A percentile compares a stretch with the other conserved stretches of the same genome.
Conservation (phyloP, 129 eudicot genomes). For the Flaveria linearis region DNA sequence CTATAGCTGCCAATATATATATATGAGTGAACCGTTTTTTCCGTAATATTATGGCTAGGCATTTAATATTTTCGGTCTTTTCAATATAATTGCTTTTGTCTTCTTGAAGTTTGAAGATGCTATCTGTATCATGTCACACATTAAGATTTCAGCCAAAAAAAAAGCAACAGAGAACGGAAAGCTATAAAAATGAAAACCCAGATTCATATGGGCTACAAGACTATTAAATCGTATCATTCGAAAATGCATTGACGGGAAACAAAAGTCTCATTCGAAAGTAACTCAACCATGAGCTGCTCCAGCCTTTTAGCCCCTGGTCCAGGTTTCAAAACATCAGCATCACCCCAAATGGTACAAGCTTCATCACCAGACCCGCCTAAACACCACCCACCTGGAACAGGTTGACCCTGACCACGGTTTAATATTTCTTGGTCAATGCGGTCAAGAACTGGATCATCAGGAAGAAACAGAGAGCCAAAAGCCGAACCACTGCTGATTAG, state of each 20-base stretch:
- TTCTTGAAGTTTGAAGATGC: neutral
- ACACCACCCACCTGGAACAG: constrained; percentile 99
- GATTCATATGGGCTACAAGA: neutral
- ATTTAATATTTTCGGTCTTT: too few relatives aligned
- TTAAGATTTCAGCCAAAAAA: neutral
- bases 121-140: neutral
- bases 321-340: constrained; percentile 85
- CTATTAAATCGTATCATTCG: constrained; percentile 39
- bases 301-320: constrained; percentile 76
- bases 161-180: neutral
- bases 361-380: constrained; percentile 54
- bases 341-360: constrained; percentile 77
- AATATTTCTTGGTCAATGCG: constrained; percentile 66
- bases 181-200: constrained; percentile 18
- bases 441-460: constrained; percentile 71
- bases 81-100: neutral
- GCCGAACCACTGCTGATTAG: constrained; percentile 75
- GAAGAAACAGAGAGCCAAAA: constrained; percentile 68
- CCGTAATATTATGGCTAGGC: too few relatives aligned
- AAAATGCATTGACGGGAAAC: constrained; percentile 56
- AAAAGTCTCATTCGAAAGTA: constrained; percentile 51
- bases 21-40: too few relatives aligned
- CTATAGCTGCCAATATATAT: too few relatives aligned
- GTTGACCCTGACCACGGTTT: constrained; percentile 52
- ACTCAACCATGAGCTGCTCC: constrained; percentile 55